Conservation (phyloP, 225 moss, liverwort and hornwort genomes). For the Sphagnum contortum region DNA sequence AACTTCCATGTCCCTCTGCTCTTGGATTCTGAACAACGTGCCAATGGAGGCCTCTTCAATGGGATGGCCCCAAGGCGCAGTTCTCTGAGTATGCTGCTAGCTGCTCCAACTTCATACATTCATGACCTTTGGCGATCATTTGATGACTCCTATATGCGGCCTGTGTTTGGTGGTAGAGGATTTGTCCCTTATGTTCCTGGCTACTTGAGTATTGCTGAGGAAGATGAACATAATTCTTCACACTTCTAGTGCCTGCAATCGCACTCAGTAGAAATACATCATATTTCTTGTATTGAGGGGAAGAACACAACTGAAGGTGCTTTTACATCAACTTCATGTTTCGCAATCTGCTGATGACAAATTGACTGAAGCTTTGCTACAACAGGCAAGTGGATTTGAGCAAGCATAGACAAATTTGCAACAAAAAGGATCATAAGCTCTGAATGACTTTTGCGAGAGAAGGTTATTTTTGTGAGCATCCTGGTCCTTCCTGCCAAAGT, state of each 20-base stretch:
- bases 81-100: conserved; percentile 45
- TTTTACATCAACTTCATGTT: no score
- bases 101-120: conserved; percentile 57
- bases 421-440: no score
- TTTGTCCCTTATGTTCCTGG: conserved; percentile 41
- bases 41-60: background rate
- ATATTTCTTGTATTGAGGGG: no score
- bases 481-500: no score
- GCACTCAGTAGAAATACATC: no score
- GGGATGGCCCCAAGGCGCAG: conserved; percentile 7
- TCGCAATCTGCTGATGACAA: no score
- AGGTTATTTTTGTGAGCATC: no score
- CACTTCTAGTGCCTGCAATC: background rate
- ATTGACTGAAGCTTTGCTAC: no score
- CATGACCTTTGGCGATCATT: conserved; percentile 64
- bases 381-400: no score
- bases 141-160: conserved; percentile 71
- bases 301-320: no score
- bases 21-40: conserved; percentile 6
- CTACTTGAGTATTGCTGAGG: conserved; percentile 33
- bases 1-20: conserved; percentile 22
- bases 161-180: conserved; percentile 73
- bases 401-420: no score
- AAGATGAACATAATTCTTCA: conserved; percentile 22
- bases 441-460: no score